Conservation (phyloP, 192 early-diverging fungal genomes). For the Cladochytrium replicatum region DNA sequence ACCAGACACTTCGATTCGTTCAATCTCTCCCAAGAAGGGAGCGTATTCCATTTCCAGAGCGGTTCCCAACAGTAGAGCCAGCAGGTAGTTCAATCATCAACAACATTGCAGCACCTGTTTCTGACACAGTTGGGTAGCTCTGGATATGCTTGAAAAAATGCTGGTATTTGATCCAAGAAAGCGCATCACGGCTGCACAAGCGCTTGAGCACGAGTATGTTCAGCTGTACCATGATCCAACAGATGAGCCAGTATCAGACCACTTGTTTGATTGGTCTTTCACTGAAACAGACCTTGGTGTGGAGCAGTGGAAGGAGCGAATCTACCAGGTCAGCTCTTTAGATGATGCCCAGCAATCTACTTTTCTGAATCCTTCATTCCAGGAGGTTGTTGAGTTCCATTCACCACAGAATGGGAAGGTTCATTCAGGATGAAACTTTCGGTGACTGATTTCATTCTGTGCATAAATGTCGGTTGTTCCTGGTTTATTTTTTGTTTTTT, state of each 20-base stretch:
- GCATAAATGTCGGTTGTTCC: no score
- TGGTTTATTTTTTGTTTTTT: no score
- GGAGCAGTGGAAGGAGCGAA: constrained; percentile 62
- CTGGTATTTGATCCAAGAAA: constrained; percentile 87
- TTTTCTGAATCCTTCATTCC: no score
- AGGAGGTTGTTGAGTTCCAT: no score
- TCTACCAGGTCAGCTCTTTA: constrained; percentile 7
- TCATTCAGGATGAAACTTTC: no score
- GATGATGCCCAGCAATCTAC: no score
- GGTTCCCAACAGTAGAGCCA: constrained; percentile 73
- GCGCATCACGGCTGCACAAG: constrained; percentile 79
- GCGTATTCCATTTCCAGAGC: constrained; percentile 67
- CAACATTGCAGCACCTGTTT: background rate
- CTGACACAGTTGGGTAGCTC: constrained; percentile 27
- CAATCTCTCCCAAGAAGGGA: constrained; percentile 73
- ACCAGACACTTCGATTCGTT: constrained; percentile 80
- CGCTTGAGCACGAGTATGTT: constrained; percentile 80
- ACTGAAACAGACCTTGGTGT: constrained; percentile 81
- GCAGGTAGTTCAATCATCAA: constrained; percentile 24
- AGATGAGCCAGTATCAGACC: constrained; percentile 74
- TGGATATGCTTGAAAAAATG: constrained; percentile 85
- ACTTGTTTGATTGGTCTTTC: constrained; percentile 90
- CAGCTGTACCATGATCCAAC: constrained; percentile 83
- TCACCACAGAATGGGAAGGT: no score
- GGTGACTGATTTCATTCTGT: no score